Evolutionary conservation across 2,329 filamentous ascomycete genomes (phyloP).

Genomic region (Sphaerostilbella broomeana): DNA sequence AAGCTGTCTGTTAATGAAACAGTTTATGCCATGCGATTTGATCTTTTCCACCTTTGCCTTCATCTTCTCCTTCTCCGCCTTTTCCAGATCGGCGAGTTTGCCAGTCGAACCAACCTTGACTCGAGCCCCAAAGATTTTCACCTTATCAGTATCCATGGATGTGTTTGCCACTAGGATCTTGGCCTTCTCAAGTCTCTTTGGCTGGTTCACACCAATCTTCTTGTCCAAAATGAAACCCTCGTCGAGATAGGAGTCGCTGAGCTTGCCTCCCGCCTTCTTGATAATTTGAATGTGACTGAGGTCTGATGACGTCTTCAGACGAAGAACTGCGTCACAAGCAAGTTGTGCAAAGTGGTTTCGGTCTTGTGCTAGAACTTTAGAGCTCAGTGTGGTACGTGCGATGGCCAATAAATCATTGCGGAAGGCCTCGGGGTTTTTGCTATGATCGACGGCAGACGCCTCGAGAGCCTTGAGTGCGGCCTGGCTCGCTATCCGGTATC

Average conservation of each 20-base stretch:
- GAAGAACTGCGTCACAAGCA: conserved; percentile 83
- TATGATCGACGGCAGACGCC: conserved; percentile 82
- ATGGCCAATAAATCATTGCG: conserved; percentile 84
- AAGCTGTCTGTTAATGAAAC: conserved; percentile 97
- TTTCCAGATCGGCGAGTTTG: conserved; percentile 96
- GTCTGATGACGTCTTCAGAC: conserved; percentile 84
- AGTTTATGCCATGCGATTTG: conserved; percentile 98
- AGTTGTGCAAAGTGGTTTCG: conserved; percentile 84
- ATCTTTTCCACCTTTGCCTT: conserved; percentile 98
- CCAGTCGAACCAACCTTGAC: conserved; percentile 95
- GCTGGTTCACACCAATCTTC: conserved; percentile 98
- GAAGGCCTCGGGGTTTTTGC: conserved; percentile 75
- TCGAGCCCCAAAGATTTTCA: conserved; percentile 97
- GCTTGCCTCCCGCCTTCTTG: conserved; percentile 97
- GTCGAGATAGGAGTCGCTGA: conserved; percentile 95
- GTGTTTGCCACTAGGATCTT: conserved; percentile 98
- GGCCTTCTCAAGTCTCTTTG: conserved; percentile 92
- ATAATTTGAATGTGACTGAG: conserved; percentile 98
- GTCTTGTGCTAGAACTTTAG: conserved; percentile 93
- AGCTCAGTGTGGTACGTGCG: conserved; percentile 90
- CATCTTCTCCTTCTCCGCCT: conserved; percentile 99
- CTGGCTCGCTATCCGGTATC: conserved; percentile 91
- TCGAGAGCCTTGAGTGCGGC: conserved; percentile 82
- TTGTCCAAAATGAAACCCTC: conserved; percentile 99
- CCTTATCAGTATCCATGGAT: conserved; percentile 98